These are phyloP conservation scores for Phytophthora quininea DNA, from an alignment of 352 stramenopile genomes.

Conservation along the genomic window DNA sequence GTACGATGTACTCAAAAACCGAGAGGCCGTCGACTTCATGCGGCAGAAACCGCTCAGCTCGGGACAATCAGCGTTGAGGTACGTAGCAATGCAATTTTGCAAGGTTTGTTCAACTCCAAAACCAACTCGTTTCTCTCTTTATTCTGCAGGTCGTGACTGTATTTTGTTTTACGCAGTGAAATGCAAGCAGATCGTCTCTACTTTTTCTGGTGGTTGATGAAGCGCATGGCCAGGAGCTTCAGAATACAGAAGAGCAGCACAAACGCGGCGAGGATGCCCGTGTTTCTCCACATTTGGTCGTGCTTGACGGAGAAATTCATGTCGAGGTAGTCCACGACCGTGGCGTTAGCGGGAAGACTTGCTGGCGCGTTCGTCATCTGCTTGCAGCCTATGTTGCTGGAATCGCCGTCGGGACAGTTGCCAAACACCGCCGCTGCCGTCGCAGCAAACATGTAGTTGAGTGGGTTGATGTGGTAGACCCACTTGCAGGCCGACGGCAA, in stretches of 20 bases:
- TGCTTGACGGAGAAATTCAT: conserved; percentile 14
- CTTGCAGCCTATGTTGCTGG: conserved; percentile 11
- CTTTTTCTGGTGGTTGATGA: conserved; percentile 43
- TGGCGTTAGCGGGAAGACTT: conserved; percentile 10
- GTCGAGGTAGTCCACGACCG: conserved; percentile 18
- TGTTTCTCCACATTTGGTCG: conserved; percentile 17
- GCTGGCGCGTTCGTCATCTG: conserved; percentile 16
- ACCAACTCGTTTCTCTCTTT: too few relatives aligned
- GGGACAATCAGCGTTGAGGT: too few relatives aligned
- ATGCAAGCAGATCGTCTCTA: conserved; percentile 8
- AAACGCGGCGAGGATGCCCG: conserved; percentile 8
- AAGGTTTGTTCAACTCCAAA: too few relatives aligned
- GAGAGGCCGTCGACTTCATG: too few relatives aligned
- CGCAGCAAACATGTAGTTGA: conserved; percentile 35
- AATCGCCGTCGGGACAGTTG: conserved; percentile 18
- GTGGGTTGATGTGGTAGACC: conserved; percentile 30
- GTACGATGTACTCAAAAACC: too few relatives aligned
- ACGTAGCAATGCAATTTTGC: too few relatives aligned
- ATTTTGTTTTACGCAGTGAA: background rate
- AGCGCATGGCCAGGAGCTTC: conserved; percentile 34
- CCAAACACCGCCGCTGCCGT: conserved; percentile 34
- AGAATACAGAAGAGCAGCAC: conserved; percentile 25
- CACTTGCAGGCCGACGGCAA: conserved; percentile 18
- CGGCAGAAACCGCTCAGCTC: too few relatives aligned
- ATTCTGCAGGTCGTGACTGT: background rate